Evolutionary conservation across 352 stramenopile species (phyloP), one percentile per base, ranked within the genome.

Genomic region (Pythium insidiosum): DNA sequence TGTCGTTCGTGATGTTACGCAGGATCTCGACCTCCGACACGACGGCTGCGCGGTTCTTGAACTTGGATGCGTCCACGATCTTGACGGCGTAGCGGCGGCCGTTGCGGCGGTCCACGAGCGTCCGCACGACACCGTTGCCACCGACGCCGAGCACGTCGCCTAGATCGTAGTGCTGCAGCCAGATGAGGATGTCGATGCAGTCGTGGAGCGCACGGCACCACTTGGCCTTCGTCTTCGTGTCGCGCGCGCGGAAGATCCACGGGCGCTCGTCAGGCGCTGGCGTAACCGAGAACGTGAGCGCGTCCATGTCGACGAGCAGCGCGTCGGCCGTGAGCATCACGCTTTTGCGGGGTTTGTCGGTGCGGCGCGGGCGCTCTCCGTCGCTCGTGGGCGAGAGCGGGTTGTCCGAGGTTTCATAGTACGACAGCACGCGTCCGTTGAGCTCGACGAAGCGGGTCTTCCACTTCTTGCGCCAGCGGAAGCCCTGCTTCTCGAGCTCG

Each of bases 381-480:
- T 12, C 49, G 28, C 18, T 37, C 23, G 1, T 23, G 28, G n/a
- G 63, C 38, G 33, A 31, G 38, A 74, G 16, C n/a, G n/a, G n/a
- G n/a, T n/a, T n/a, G n/a, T n/a, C n/a, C n/a, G n/a, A n/a, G n/a
- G n/a, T n/a, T 15, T 82, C 70, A 34, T 73, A 86, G 58, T 86
- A 89, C 29, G 70, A 75, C 20, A 89, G 61, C 26, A 78, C 46
- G 15, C 72, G 74, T 35, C 77, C 77, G 57, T 87, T 78, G 50
- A 89, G 61, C 50, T 87, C 73, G 18, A 89, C 58, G 48, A 79
- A 84, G 36, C 77, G 77, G 19, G 61, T 28, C 44, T 86, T 84
- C 74, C 74, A 90, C 61, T 82, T 83, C 47, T 78, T 84, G 39
- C 69, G 68, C 77, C 73, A 89, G 11, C 72, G 70, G 43, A 88